Evolutionary conservation across 148 eudicot species (phyloP), one percentile per base, ranked within the genome.

Genomic region (Heliosperma pusillum): DNA sequence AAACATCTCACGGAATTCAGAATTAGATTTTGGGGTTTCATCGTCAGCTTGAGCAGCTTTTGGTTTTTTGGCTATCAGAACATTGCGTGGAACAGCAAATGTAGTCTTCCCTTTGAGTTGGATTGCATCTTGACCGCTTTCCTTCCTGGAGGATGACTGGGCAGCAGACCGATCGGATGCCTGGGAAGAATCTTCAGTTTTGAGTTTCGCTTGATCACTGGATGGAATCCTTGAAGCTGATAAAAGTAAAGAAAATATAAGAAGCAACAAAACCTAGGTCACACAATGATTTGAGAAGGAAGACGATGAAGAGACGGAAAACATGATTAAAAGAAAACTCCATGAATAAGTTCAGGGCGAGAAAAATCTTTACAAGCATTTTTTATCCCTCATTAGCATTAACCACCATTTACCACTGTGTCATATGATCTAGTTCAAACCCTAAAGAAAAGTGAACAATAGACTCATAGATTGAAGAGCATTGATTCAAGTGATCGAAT

Each of bases 1-100:
- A 29, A 95, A 78, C 94, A 92, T 81, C 29, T 92, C 85, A 70
- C 99, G 80, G 81, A 95, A 92, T 76, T 92, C 99, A 56, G 91
- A 88, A 69, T 95, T 95, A 9, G 99, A 90, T 84, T 95, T 95
- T 10, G 94, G 97, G 13, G 68, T 83, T 80, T 87, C 92, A 4
- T 85, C 89, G n/a, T 72, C 82, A 8, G 69, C 82, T 73, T 66
- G 86, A 45, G 59, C 74, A 22, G 85, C 24, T 81, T 83, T 82
- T 21, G 74, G 80, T 30, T 82, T 82, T 60, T 55, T 74, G 7
- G 70, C 80, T 15, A 77, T 79, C 87, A 74, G 86, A 45, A 88
- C 92, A 59, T 80, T 77, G 81, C 97, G 84, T 29, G 99, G 99
- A 73, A 89, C 83, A 26, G 97, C 94, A 85, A 95, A 92, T 25